Conservation (phyloP, 108 stramenopile genomes). For the Pseudonitzschia pungens region DNA sequence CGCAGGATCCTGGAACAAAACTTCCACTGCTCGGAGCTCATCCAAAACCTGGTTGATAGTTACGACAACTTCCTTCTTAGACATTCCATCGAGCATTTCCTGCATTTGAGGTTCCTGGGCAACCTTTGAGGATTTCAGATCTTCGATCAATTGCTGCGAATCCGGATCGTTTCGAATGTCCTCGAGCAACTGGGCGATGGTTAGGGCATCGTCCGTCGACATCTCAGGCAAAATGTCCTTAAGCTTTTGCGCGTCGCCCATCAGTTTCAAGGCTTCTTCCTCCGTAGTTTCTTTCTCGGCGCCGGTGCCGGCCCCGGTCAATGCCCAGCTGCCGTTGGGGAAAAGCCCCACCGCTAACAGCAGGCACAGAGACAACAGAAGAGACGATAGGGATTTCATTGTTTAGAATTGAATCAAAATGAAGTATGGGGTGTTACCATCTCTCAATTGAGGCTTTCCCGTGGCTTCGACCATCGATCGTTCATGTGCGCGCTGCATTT, state of each 20-base stretch:
- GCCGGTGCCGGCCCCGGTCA: neutral
- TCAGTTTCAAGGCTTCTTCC: neutral
- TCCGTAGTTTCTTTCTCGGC: neutral
- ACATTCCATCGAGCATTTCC: slow-evolving; percentile 10
- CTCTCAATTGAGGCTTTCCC: too few relatives aligned
- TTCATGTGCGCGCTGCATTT: too few relatives aligned
- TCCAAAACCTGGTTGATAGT: slow-evolving; percentile 55
- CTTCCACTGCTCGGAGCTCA: slow-evolving; percentile 58
- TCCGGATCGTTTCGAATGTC: slow-evolving; percentile 50
- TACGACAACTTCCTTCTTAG: slow-evolving; percentile 44
- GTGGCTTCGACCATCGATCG: too few relatives aligned
- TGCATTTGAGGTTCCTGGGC: slow-evolving; percentile 27
- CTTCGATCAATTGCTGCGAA: slow-evolving; percentile 52
- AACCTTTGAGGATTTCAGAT: slow-evolving; percentile 46
- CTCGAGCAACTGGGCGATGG: slow-evolving; percentile 50
- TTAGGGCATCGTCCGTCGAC: slow-evolving; percentile 47
- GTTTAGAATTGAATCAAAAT: too few relatives aligned
- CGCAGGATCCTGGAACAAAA: slow-evolving; percentile 59
- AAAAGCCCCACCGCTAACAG: neutral
- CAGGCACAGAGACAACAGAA: neutral
- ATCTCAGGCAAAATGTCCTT: neutral
- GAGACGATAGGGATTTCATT: neutral
- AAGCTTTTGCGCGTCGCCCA: neutral
- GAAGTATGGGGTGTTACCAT: too few relatives aligned
- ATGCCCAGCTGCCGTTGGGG: neutral